Evolutionary conservation across 2,329 filamentous ascomycete species (phyloP), one percentile per base, ranked within the genome.

Genomic region (Fusarium secorum): DNA sequence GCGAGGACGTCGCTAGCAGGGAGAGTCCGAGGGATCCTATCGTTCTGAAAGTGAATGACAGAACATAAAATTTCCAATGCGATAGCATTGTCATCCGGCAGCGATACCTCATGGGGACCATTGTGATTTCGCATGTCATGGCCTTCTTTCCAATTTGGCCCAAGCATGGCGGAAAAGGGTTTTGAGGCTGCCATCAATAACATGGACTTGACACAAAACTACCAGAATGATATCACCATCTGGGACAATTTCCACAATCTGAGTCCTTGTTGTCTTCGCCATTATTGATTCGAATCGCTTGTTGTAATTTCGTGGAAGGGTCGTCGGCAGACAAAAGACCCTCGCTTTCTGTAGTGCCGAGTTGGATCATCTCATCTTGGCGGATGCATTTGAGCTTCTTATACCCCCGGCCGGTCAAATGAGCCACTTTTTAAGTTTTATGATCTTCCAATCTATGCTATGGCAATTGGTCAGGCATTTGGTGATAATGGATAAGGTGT

Each of bases 231-330:
- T 6, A 8, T 48, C 10, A 7, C 45, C 45, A 22, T 48, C 20
- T 30, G 26, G 7, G 1, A 22, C 44, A 6, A 48, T 30, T 2
- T 48, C 14, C 14, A n/a, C 7, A n/a, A 3, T n/a, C 14, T 7
- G 9, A 0, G 14, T 0, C 2, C 2, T 0, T 8, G 20, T 11
- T 30, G 4, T 11, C 7, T 44, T 44, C 4, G 7, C 15, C 41
- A 26, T 44, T 15, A 20, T 26, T 26, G 11, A 4, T 4, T 9
- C 4, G 7, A 44, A 26, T 20, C 11, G 22, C 11, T 24, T 24
- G 41, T 17, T 13, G 7, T 4, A 3, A 3, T 26, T 20, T 13
- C 7, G 7, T 14, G 11, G 11, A 18, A 26, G 22, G 15, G 7
- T 42, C 7, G 17, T 26, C 4, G 22, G 4, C 7, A 44, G 41